Conservation (phyloP, 108 stramenopile genomes). For the Nitzschia putrida region DNA sequence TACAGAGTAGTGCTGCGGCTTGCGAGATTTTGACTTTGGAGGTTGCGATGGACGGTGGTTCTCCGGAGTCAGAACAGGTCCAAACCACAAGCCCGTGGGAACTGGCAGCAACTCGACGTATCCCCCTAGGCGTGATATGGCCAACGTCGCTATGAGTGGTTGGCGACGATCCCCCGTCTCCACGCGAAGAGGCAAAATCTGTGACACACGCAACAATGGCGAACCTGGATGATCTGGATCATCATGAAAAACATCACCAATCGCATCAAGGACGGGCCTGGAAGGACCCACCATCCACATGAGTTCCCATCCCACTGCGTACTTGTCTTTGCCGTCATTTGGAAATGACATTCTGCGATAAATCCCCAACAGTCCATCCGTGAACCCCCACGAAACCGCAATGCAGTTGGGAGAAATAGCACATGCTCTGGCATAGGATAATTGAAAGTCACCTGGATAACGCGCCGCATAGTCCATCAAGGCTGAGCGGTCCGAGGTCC, state of each 20-base stretch:
- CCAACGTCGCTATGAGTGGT: slow-evolving; percentile 42
- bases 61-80: slow-evolving; percentile 37
- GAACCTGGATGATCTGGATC: slow-evolving; percentile 31
- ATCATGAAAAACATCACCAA: slow-evolving; percentile 35
- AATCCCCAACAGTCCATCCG: slow-evolving; percentile 63
- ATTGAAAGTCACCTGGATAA: slow-evolving; percentile 28
- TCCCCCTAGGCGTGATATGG: slow-evolving; percentile 73
- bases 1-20: slow-evolving; percentile 29
- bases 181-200: slow-evolving; percentile 22
- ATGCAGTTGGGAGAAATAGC: slow-evolving; percentile 65
- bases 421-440: slow-evolving; percentile 55
- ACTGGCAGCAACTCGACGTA: slow-evolving; percentile 74
- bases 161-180: slow-evolving; percentile 19
- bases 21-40: slow-evolving; percentile 5
- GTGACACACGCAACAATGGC: slow-evolving; percentile 24
- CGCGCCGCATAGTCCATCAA: slow-evolving; percentile 24
- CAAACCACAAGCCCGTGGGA: slow-evolving; percentile 61
- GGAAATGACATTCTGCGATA: slow-evolving; percentile 51
- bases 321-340: slow-evolving; percentile 4
- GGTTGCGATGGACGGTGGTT: slow-evolving; percentile 12
- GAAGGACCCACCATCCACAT: slow-evolving; percentile 48
- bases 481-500: slow-evolving; percentile 45
- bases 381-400: slow-evolving; percentile 75
- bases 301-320: slow-evolving; percentile 29
- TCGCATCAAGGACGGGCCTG: slow-evolving; percentile 28